Conservation (phyloP, 129 eudicot species). For the Heracleum sosnowskyi region DNA sequence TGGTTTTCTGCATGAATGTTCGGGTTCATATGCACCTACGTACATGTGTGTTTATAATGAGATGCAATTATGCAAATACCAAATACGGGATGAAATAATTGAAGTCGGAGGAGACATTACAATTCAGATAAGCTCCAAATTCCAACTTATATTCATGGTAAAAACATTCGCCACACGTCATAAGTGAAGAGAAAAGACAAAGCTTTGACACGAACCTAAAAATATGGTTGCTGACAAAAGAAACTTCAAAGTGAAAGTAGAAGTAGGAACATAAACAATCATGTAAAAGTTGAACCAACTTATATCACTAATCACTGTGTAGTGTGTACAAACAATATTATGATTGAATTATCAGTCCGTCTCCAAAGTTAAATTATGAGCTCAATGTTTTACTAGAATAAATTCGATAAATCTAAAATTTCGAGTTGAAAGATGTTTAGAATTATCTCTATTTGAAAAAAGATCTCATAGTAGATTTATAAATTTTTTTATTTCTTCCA, state of each 20-base stretch:
- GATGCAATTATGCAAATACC: no score
- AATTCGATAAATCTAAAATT: no score
- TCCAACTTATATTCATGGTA: not conserved
- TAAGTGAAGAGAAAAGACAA: not conserved
- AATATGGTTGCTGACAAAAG: no score
- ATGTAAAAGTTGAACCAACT: not conserved
- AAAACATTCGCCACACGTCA: not conserved
- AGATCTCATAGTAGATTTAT: no score
- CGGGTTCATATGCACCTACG: not conserved
- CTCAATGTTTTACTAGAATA: no score
- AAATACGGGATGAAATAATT: no score
- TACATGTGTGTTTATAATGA: not conserved
- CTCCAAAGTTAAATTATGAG: no score
- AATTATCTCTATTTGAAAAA: no score
- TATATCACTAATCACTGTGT: no score
- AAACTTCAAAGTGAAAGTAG: no score
- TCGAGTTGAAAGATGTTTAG: not conserved
- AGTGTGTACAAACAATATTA: not conserved
- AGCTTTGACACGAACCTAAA: not conserved
- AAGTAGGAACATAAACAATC: not conserved
- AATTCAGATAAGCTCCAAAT: not conserved
- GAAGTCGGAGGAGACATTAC: not conserved
- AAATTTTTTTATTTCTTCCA: no score
- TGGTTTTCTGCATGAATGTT: not conserved
- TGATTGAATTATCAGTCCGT: not conserved